phyloP scores from a whole-genome alignment of 2,329 filamentous ascomycete genomes.

The Cytospora piceae region DNA sequence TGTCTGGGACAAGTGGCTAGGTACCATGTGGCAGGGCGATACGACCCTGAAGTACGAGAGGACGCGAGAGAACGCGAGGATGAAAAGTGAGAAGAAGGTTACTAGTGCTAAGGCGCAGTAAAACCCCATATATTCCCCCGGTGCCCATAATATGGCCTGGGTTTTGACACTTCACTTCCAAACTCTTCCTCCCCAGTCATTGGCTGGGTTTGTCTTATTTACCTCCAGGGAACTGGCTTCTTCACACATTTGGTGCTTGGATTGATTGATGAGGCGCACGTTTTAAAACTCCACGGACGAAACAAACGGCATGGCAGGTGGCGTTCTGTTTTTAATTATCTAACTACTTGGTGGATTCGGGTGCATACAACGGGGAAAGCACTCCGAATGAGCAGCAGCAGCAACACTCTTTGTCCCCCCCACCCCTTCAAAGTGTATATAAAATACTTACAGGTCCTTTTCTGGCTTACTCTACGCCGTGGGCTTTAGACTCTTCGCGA shows the following conservation, averaged over 20 bases:
- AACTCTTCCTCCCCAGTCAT: neutral
- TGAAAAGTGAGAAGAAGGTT: conserved; percentile 46
- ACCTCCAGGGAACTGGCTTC: neutral
- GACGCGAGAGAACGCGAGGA: conserved; percentile 40
- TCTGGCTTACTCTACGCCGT: neutral
- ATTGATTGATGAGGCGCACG: conserved; percentile 14
- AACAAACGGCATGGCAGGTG: conserved; percentile 18
- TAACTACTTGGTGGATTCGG: neutral
- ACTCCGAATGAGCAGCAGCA: neutral
- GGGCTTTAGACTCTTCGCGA: neutral
- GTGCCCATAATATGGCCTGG: neutral
- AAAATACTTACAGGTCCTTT: neutral
- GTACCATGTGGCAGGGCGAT: conserved; percentile 80
- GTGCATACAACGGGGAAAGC: neutral
- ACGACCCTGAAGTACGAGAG: conserved; percentile 48
- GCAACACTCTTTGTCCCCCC: neutral
- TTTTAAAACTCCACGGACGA: conserved; percentile 8
- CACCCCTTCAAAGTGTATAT: neutral
- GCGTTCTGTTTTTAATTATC: conserved; percentile 12
- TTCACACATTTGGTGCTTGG: conserved; percentile 12
- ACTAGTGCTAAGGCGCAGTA: conserved; percentile 29
- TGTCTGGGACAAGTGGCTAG: conserved; percentile 85
- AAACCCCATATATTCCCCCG: neutral
- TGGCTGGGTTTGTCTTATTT: conserved; percentile 10
- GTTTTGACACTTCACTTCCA: neutral